Evolutionary conservation across 2,329 filamentous ascomycete genomes (phyloP).

Genomic region (Colletotrichum sp.): DNA sequence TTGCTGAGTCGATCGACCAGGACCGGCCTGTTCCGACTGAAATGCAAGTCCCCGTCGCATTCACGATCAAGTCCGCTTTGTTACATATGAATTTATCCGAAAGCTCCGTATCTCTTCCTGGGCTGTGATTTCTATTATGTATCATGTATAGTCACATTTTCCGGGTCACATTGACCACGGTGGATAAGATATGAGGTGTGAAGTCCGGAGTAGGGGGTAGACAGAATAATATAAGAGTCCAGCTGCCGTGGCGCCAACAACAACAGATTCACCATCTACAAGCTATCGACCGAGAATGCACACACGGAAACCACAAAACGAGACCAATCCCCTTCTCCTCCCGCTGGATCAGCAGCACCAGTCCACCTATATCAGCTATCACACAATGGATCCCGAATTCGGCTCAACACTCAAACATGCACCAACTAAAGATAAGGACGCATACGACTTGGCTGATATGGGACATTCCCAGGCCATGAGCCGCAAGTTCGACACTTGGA

Average conservation of each 20-base stretch:
- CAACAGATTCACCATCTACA: background rate
- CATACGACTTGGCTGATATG: constrained; percentile 41
- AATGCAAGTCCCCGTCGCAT: background rate
- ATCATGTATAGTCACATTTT: background rate
- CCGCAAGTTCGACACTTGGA: constrained; percentile 57
- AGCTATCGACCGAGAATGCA: background rate
- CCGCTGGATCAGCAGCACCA: background rate
- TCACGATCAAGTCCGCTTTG: background rate
- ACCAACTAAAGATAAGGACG: constrained; percentile 33
- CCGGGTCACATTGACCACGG: background rate
- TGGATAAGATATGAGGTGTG: background rate
- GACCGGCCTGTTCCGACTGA: background rate
- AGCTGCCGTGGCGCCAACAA: constrained; percentile 14
- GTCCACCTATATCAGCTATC: background rate
- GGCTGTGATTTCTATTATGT: background rate
- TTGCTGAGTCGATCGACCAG: background rate
- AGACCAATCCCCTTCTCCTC: background rate
- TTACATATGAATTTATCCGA: background rate
- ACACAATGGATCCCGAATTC: background rate
- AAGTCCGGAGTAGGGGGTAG: background rate
- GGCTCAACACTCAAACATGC: background rate
- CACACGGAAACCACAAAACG: background rate
- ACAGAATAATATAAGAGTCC: constrained; percentile 11
- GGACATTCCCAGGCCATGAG: constrained; percentile 42
- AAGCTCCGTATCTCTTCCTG: background rate